Conservation (phyloP, 2,329 filamentous ascomycete genomes). For the Whalleya microplaca region DNA sequence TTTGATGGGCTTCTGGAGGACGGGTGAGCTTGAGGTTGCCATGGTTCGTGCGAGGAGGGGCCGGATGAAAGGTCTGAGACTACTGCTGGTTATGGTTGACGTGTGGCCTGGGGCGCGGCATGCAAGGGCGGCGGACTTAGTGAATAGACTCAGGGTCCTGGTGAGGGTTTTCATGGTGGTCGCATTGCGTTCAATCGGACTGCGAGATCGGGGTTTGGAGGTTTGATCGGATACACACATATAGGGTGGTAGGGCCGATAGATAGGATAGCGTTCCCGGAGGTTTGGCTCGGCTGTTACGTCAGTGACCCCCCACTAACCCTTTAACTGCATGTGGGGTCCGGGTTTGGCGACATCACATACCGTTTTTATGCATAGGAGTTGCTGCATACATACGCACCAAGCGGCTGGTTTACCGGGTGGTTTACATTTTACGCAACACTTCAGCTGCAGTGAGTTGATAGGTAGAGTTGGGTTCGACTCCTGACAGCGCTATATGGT, state of each 20-base stretch:
- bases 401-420: too few species aligned
- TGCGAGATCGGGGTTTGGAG: slow-evolving; percentile 32
- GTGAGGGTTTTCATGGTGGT: slow-evolving; percentile 33
- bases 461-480: too few species aligned
- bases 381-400: too few species aligned
- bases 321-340: too few species aligned
- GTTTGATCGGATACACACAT: background rate
- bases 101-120: background rate
- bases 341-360: too few species aligned
- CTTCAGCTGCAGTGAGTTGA: too few species aligned
- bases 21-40: slow-evolving; percentile 36
- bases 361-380: too few species aligned
- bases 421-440: too few species aligned
- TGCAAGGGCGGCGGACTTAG: slow-evolving; percentile 10
- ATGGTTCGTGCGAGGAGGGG: slow-evolving; percentile 26
- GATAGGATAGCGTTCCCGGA: background rate
- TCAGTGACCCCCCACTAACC: background rate
- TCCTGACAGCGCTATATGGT: too few species aligned
- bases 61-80: slow-evolving; percentile 18
- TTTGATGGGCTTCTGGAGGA: slow-evolving; percentile 78
- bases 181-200: slow-evolving; percentile 20
- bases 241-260: background rate
- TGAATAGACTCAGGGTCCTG: slow-evolving; percentile 26
- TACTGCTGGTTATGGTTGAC: background rate
- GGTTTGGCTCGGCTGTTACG: background rate